phyloP scores from a whole-genome alignment of 2,329 filamentous ascomycete species.

The Alternaria ventricosa region DNA sequence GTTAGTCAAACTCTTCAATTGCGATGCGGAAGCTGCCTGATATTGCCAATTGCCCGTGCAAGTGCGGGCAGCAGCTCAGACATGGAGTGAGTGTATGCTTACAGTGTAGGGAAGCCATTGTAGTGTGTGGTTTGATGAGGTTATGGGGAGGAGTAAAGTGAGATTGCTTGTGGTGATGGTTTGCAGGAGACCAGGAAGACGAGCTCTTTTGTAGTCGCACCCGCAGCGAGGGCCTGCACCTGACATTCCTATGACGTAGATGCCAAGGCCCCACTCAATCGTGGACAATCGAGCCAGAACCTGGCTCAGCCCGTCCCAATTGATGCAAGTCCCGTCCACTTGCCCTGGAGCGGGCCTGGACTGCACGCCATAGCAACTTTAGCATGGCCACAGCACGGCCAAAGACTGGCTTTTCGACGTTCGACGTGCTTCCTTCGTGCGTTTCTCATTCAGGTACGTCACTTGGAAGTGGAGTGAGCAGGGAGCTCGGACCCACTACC shows the following conservation, averaged over 20 bases:
- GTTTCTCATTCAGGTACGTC: constrained; percentile 23
- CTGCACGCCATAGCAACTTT: constrained; percentile 12
- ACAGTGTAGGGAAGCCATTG: constrained; percentile 68
- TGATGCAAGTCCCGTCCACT: constrained; percentile 17
- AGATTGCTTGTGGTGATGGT: constrained; percentile 20
- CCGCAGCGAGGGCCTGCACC: constrained; percentile 29
- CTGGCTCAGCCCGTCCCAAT: constrained; percentile 28
- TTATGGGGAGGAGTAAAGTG: constrained; percentile 13
- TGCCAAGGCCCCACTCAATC: constrained; percentile 17
- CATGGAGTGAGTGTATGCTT: constrained; percentile 40
- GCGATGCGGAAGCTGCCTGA: constrained; percentile 11
- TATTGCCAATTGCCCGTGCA: constrained; percentile 17
- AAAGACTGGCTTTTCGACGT: constrained; percentile 4
- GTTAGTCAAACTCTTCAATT: constrained; percentile 24
- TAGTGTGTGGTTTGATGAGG: constrained; percentile 23
- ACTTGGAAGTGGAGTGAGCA: constrained; percentile 11
- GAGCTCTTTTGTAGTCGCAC: constrained; percentile 42
- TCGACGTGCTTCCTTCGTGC: constrained; percentile 6
- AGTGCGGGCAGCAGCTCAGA: background rate
- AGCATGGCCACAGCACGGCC: constrained; percentile 12
- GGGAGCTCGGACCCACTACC: constrained; percentile 12
- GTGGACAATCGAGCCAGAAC: constrained; percentile 17
- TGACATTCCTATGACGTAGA: constrained; percentile 43
- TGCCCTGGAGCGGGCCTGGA: constrained; percentile 23
- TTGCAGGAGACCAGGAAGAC: constrained; percentile 32